phyloP scores from a whole-genome alignment of 257 asterid species.

The Solanum raphanifolium region DNA sequence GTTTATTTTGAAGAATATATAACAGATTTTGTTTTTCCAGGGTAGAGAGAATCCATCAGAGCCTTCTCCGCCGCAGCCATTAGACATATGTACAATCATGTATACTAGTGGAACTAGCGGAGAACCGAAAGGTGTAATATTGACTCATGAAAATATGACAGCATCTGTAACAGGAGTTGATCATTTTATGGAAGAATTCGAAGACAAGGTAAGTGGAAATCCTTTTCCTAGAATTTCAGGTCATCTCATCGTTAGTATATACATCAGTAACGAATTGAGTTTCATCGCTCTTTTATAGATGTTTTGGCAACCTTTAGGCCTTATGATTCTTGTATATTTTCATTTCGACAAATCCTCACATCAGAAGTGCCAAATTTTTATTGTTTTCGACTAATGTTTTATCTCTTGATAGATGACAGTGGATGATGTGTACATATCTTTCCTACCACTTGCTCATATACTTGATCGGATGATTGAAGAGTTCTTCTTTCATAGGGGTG shows the following conservation, averaged over 20 bases:
- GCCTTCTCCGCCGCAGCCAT: conserved; percentile 56
- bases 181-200: conserved; percentile 79
- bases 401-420: conserved; percentile 59
- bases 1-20: not conserved
- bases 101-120: conserved; percentile 99
- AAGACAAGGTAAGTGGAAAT: conserved; percentile 56
- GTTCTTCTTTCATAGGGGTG: conserved; percentile 92
- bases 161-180: conserved; percentile 64
- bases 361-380: not conserved
- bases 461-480: conserved; percentile 99
- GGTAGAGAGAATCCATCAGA: conserved; percentile 52
- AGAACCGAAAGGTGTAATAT: conserved; percentile 83
- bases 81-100: conserved; percentile 68
- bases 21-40: conserved; percentile 16
- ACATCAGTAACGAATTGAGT: not conserved
- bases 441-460: conserved; percentile 95
- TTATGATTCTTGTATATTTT: not conserved
- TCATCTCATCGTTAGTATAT: not conserved
- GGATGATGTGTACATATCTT: conserved; percentile 91
- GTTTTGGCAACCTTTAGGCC: not conserved
- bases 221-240: not conserved
- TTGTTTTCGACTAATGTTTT: not conserved
- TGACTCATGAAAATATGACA: conserved; percentile 76
- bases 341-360: not conserved
- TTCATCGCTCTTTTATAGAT: not conserved